Conservation (phyloP, 2,329 filamentous ascomycete genomes). For the Aspergillus ochraceus region DNA sequence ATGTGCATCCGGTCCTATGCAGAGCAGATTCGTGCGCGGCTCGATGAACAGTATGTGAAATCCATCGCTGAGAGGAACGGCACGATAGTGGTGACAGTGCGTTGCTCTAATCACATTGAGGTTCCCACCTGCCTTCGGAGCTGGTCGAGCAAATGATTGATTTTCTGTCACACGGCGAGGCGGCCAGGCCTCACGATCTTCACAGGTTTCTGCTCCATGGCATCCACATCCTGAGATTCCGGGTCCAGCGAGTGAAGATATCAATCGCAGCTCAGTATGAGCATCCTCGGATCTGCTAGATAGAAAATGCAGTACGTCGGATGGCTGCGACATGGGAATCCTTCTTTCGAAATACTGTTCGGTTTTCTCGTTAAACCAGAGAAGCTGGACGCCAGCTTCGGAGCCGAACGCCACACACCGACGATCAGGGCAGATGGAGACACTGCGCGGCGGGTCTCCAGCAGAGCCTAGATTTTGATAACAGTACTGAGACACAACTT, state of each 20-base stretch:
- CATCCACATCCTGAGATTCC: constrained; percentile 27
- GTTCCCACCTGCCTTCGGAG: constrained; percentile 19
- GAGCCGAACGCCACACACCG: constrained; percentile 67
- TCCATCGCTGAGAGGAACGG: constrained; percentile 65
- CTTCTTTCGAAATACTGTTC: constrained; percentile 38
- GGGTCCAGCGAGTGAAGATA: constrained; percentile 58
- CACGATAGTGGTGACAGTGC: constrained; percentile 61
- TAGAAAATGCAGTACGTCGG: constrained; percentile 57
- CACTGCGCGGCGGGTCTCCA: constrained; percentile 64
- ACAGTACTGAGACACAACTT: constrained; percentile 38
- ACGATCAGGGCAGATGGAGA: constrained; percentile 65
- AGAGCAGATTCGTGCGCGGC: constrained; percentile 56
- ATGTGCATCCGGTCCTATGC: constrained; percentile 62
- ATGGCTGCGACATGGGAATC: constrained; percentile 43
- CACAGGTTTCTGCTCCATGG: constrained; percentile 19
- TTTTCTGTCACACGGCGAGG: constrained; percentile 30
- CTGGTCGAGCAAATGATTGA: constrained; percentile 28
- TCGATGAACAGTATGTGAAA: constrained; percentile 66
- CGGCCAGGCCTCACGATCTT: constrained; percentile 24
- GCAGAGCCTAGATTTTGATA: constrained; percentile 58
- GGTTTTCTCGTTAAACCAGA: constrained; percentile 56
- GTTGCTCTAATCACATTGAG: constrained; percentile 42
- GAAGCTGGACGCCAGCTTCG: constrained; percentile 61
- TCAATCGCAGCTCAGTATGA: constrained; percentile 59
- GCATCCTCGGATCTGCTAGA: constrained; percentile 51